Evolutionary conservation across 495 filamentous ascomycete genomes (phyloP).

Genomic region (Eremomyces bilateralis): DNA sequence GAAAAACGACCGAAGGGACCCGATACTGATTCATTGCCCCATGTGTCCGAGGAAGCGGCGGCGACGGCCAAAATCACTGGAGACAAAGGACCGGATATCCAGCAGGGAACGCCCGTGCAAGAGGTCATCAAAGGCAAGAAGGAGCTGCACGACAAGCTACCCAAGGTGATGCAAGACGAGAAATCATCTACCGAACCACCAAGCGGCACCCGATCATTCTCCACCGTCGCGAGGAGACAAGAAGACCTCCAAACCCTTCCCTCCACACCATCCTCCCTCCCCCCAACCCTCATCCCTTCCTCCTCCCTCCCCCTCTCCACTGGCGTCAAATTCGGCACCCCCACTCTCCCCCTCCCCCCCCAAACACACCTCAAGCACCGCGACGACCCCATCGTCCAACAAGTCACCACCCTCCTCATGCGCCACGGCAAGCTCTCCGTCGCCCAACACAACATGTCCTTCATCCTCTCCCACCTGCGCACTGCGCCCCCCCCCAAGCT

Average conservation of each 20-base stretch:
- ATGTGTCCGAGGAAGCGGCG: constrained; percentile 11
- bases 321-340: constrained; percentile 42
- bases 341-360: constrained; percentile 37
- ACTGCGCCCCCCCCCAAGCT: constrained; percentile 54
- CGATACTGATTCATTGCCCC: constrained; percentile 5
- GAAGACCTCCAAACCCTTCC: constrained; percentile 12
- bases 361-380: constrained; percentile 45
- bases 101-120: constrained; percentile 14
- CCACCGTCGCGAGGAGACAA: constrained; percentile 27
- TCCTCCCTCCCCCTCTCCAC: no score
- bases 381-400: constrained; percentile 61
- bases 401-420: constrained; percentile 84
- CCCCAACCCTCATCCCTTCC: no score
- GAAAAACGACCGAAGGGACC: no score
- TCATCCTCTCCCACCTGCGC: constrained; percentile 71
- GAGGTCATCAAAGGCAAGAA: constrained; percentile 39
- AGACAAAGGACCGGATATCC: constrained; percentile 7
- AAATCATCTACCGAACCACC: constrained; percentile 19
- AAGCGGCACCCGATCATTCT: constrained; percentile 33
- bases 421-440: constrained; percentile 44
- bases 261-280: no score
- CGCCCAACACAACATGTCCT: constrained; percentile 47
- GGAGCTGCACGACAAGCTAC: constrained; percentile 38
- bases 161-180: constrained; percentile 43
- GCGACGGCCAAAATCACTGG: constrained; percentile 9